Percentiles rank a stretch among this genome's conserved stretches.
These are phyloP conservation scores for Nakazawaea holstii DNA, from an alignment of 805 yeast genomes.

Conservation along the genomic window DNA sequence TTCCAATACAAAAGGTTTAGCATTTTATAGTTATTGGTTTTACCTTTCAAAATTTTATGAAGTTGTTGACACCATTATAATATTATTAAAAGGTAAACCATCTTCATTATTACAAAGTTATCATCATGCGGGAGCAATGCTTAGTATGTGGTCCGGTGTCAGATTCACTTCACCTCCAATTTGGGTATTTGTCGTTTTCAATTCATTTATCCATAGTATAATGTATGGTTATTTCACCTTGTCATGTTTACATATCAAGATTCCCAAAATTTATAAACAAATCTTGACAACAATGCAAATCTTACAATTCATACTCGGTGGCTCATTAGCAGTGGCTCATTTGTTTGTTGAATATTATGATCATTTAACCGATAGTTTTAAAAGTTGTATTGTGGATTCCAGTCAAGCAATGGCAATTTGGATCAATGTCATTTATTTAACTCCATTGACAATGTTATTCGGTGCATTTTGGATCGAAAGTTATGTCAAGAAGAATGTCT, in stretches of 20 bases:
- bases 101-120: conserved; percentile 65
- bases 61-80: conserved; percentile 62
- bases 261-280: conserved; percentile 53
- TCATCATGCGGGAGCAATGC: conserved; percentile 77
- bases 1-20: conserved; percentile 36
- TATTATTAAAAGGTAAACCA: conserved; percentile 61
- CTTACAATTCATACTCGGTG: conserved; percentile 64
- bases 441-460: conserved; percentile 64
- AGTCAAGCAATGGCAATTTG: conserved; percentile 60
- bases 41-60: conserved; percentile 70
- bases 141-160: conserved; percentile 78
- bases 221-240: conserved; percentile 69
- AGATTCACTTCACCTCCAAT: conserved; percentile 68
- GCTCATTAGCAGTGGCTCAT: conserved; percentile 60
- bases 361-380: conserved; percentile 32
- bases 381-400: conserved; percentile 48
- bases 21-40: conserved; percentile 59
- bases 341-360: conserved; percentile 57
- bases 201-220: conserved; percentile 70
- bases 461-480: conserved; percentile 61
- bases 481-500: conserved; percentile 28
- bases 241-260: conserved; percentile 50
- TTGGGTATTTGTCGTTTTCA: conserved; percentile 77
- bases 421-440: conserved; percentile 57
- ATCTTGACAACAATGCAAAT: conserved; percentile 63